These are phyloP conservation scores for Fusarium temperatum DNA, from an alignment of 2,329 filamentous ascomycete species.

Conservation along the genomic window DNA sequence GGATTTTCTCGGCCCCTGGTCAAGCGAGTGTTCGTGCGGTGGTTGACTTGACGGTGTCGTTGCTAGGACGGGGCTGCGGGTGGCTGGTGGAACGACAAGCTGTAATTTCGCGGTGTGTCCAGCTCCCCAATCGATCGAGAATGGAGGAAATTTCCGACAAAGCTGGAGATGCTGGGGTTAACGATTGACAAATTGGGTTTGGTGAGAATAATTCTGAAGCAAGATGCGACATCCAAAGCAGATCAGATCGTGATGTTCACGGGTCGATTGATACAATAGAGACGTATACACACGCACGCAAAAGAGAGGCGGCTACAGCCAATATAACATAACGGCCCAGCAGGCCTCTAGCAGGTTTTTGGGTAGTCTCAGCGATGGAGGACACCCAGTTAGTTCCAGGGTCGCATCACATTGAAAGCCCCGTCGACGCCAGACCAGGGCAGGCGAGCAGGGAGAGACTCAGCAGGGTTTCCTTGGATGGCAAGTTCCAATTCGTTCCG, in stretches of 20 bases:
- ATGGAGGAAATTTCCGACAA: background rate
- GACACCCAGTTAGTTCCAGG: conserved; percentile 13
- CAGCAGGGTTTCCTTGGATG: conserved; percentile 25
- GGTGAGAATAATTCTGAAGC: background rate
- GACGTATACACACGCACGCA: conserved; percentile 8
- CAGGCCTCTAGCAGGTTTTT: conserved; percentile 32
- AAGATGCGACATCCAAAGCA: background rate
- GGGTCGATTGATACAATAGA: conserved; percentile 23
- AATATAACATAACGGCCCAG: conserved; percentile 33
- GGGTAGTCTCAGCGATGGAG: conserved; percentile 33
- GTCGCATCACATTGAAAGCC: conserved; percentile 12
- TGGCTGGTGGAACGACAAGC: conserved; percentile 35
- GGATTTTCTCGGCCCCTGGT: conserved; percentile 27
- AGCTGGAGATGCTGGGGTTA: background rate
- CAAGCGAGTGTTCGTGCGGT: conserved; percentile 22
- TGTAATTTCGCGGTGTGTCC: conserved; percentile 35
- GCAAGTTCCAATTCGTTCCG: conserved; percentile 10
- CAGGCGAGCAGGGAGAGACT: background rate
- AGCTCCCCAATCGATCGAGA: conserved; percentile 4
- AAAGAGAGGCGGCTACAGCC: conserved; percentile 31
- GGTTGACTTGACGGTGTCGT: conserved; percentile 34
- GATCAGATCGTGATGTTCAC: conserved; percentile 7
- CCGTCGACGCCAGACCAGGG: conserved; percentile 10
- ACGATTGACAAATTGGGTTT: background rate
- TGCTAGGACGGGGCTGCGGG: conserved; percentile 31